Percentiles rank a stretch among this genome's conserved stretches.
Evolutionary conservation across 169 alveolate species (phyloP).

Genomic region (Plasmodium sp.): DNA sequence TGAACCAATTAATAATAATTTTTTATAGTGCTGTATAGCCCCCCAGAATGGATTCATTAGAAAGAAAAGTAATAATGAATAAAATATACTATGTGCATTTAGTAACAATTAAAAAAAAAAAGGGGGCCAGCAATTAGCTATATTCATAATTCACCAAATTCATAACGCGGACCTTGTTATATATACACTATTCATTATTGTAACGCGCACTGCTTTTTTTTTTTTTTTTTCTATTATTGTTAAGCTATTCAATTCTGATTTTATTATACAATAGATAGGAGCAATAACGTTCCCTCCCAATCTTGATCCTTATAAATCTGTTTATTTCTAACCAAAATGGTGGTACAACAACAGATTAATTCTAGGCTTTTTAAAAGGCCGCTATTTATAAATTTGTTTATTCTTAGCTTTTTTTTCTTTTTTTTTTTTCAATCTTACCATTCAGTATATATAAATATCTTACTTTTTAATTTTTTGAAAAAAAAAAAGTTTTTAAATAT

Average conservation of each 20-base stretch:
- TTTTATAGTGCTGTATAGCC: not conserved
- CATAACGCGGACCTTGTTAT: not conserved
- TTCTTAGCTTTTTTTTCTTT: no score
- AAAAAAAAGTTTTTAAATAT: no score
- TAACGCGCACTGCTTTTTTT: not conserved
- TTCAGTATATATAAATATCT: no score
- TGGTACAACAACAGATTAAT: not conserved
- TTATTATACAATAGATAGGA: not conserved
- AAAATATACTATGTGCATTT: not conserved
- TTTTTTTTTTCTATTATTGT: no score
- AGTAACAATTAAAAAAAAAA: no score
- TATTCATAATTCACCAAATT: not conserved
- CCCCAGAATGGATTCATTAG: not conserved
- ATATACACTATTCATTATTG: not conserved
- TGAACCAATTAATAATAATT: no score
- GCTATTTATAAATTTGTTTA: not conserved
- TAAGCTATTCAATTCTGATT: not conserved
- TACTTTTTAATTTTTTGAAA: no score
- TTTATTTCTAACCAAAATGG: not conserved
- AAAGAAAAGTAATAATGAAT: not conserved
- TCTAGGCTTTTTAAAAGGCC: not conserved
- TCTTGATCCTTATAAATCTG: not conserved
- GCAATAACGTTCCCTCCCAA: not conserved
- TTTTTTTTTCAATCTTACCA: no score
- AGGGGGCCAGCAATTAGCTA: not conserved